Conservation (phyloP, 805 yeast species). For the Kodamaea fukazawae region DNA sequence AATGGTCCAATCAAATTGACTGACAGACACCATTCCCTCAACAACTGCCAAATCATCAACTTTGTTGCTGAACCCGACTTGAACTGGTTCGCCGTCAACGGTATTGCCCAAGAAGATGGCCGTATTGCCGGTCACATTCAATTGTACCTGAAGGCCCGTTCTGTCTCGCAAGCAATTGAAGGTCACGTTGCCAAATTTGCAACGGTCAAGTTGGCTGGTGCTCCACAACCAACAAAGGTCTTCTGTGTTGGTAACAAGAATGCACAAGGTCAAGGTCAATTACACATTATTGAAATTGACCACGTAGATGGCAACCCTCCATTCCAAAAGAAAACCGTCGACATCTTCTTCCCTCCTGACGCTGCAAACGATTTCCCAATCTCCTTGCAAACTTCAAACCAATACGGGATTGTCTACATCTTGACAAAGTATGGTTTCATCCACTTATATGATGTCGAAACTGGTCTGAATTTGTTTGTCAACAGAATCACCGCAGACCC, state of each 20-base stretch:
- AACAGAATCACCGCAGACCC: slow-evolving; percentile 96
- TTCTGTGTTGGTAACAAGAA: slow-evolving; percentile 91
- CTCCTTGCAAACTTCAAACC: slow-evolving; percentile 78
- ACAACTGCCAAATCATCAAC: slow-evolving; percentile 85
- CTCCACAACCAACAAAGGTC: slow-evolving; percentile 71
- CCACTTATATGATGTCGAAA: slow-evolving; percentile 90
- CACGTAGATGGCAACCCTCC: slow-evolving; percentile 83
- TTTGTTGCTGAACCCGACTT: slow-evolving; percentile 75
- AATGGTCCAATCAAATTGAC: slow-evolving; percentile 80
- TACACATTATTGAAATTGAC: slow-evolving; percentile 94
- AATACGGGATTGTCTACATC: slow-evolving; percentile 82
- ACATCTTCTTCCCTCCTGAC: slow-evolving; percentile 95
- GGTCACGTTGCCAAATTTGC: slow-evolving; percentile 97
- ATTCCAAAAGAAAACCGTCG: slow-evolving; percentile 85
- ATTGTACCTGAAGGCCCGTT: slow-evolving; percentile 81
- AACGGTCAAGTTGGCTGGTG: slow-evolving; percentile 67
- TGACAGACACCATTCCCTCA: slow-evolving; percentile 76
- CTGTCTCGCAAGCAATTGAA: slow-evolving; percentile 93
- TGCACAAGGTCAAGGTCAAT: slow-evolving; percentile 64
- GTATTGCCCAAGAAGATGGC: slow-evolving; percentile 91
- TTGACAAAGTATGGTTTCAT: slow-evolving; percentile 96
- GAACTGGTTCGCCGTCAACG: slow-evolving; percentile 94
- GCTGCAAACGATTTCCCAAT: slow-evolving; percentile 96
- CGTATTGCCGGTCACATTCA: slow-evolving; percentile 96
- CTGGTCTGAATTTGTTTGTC: slow-evolving; percentile 89